phyloP scores from a whole-genome alignment of 164 flowering plant species.

The Chimonanthus salicifolius region DNA sequence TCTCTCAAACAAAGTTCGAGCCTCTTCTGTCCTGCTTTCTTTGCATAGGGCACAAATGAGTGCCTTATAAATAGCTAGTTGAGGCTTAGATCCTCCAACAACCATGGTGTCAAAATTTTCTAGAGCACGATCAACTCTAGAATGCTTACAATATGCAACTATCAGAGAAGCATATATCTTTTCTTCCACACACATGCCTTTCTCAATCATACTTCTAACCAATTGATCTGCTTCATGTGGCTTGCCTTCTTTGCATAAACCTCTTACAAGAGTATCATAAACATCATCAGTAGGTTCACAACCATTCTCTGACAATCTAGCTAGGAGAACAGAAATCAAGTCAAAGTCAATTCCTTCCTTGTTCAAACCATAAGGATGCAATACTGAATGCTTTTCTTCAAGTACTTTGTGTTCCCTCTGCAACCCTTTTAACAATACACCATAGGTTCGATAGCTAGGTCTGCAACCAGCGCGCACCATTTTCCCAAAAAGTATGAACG shows the following conservation, averaged over 20 bases:
- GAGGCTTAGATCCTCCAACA: constrained; percentile 31
- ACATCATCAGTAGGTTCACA: constrained; percentile 50
- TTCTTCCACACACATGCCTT: constrained; percentile 36
- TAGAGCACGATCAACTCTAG: constrained; percentile 50
- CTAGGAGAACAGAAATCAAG: constrained; percentile 32
- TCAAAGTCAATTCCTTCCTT: constrained; percentile 26
- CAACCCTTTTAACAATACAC: constrained; percentile 62
- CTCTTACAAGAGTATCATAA: constrained; percentile 42
- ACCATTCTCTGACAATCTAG: constrained; percentile 42
- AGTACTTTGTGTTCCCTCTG: constrained; percentile 35
- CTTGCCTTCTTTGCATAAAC: constrained; percentile 58
- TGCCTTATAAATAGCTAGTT: constrained; percentile 33
- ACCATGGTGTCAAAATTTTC: constrained; percentile 32
- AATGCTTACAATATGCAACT: constrained; percentile 44
- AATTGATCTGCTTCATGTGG: constrained; percentile 50
- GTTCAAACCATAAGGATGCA: constrained; percentile 12
- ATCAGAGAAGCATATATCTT: constrained; percentile 39
- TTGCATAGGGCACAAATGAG: constrained; percentile 54
- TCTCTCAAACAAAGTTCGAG: constrained; percentile 37
- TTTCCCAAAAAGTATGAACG: constrained; percentile 43
- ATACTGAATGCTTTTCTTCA: constrained; percentile 29
- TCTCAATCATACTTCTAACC: constrained; percentile 45
- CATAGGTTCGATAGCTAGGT: constrained; percentile 66
- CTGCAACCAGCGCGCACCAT: constrained; percentile 47
- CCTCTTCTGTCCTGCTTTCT: constrained; percentile 36